Evolutionary conservation across 2,329 filamentous ascomycete genomes (phyloP).

Genomic region (Ceratocystis huliohia): DNA sequence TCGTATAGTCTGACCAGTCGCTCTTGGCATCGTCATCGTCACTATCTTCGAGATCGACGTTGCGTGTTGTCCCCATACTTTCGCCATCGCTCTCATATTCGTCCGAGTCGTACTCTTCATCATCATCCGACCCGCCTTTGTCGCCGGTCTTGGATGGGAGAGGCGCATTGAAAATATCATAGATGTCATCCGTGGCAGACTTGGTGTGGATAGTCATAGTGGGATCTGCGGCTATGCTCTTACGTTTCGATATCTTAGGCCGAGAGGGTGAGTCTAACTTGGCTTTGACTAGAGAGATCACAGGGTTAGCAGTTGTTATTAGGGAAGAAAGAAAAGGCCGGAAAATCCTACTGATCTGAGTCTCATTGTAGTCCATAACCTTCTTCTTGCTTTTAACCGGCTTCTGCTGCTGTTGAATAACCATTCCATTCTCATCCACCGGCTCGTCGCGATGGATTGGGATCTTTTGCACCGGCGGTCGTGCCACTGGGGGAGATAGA

Average conservation of each 20-base stretch:
- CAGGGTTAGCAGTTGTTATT: not conserved
- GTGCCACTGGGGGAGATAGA: not conserved
- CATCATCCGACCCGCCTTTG: conserved; percentile 20
- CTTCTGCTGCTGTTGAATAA: conserved; percentile 22
- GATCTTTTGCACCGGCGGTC: not conserved
- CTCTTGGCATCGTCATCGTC: conserved; percentile 48
- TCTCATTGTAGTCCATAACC: conserved; percentile 74
- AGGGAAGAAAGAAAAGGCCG: not conserved
- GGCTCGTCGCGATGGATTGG: conserved; percentile 12
- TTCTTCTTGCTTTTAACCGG: conserved; percentile 55
- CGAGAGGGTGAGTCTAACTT: conserved; percentile 81
- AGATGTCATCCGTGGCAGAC: conserved; percentile 93
- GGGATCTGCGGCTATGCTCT: conserved; percentile 47
- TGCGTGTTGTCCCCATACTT: conserved; percentile 65
- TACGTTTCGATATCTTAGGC: conserved; percentile 72
- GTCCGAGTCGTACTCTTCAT: conserved; percentile 33
- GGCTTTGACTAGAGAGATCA: conserved; percentile 56
- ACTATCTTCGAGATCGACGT: conserved; percentile 34
- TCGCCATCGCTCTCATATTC: conserved; percentile 79
- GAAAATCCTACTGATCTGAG: conserved; percentile 65
- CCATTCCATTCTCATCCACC: conserved; percentile 22
- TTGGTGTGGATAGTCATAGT: conserved; percentile 97
- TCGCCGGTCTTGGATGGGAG: conserved; percentile 32
- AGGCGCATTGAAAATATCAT: conserved; percentile 90
- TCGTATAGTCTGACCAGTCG: conserved; percentile 79